Evolutionary conservation across 768 basidiomycete species (phyloP), one percentile per base, ranked within the genome.

Genomic region (Termitomyces sp.): DNA sequence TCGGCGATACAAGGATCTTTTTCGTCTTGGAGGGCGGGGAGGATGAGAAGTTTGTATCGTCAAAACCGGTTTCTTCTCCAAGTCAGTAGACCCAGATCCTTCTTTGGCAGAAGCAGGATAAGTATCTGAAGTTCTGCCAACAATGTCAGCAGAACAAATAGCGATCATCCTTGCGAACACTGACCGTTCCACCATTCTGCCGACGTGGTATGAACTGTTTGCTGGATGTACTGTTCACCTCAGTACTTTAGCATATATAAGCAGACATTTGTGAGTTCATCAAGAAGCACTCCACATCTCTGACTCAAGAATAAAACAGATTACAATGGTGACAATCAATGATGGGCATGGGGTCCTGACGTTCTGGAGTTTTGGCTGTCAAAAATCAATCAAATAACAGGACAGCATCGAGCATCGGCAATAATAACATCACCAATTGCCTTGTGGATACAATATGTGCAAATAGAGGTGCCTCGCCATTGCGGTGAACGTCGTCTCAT

Each of bases 391-490:
- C 20, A 22, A 35, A n/a, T 22, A 22, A 16, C n/a, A 16, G 40
- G 11, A 40, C 40, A n/a, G 5, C 40, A 14, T 36, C 10, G 13
- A 11, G n/a, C n/a, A n/a, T n/a, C n/a, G n/a, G n/a, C n/a, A n/a
- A n/a, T n/a, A n/a, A n/a, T n/a, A n/a, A n/a, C n/a, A n/a, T n/a
- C n/a, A 7, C 7, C 18, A 51, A 4, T 53, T 44, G 28, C 28
- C 56, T 58, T 50, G 28, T 33, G 16, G 11, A 58, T 28, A 41
- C 51, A 62, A 54, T 16, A 49, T 16, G 13, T 22, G 4, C 41
- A 59, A 62, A 62, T 16, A 57, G 45, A 28, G 46, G 32, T 35
- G 52, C 14, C 32, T 30, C 28, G 28, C 28, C 11, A 2, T 53
- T 20, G 26, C 9, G 22, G 49, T 36, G 30, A 48, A 54, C 54